Percentiles rank a stretch among this genome's conserved stretches.
These are phyloP conservation scores for Tulasnella sp. DNA, from an alignment of 768 basidiomycete species.

Conservation along the genomic window DNA sequence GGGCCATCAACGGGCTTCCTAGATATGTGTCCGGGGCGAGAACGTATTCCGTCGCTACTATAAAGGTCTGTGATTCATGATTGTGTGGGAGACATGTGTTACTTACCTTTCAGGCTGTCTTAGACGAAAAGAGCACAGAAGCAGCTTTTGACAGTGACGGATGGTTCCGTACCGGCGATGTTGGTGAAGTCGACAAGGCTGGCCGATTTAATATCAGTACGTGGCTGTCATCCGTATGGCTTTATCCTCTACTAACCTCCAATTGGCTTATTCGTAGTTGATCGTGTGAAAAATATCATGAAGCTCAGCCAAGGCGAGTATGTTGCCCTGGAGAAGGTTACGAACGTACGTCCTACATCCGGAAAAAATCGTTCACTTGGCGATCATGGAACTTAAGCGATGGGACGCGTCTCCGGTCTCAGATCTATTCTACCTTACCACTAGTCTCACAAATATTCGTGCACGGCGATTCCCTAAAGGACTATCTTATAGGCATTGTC, in stretches of 20 bases:
- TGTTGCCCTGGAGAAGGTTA: conserved; percentile 92
- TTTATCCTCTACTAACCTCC: not conserved
- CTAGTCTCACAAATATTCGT: conserved; percentile 72
- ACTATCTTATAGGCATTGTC: conserved; percentile 73
- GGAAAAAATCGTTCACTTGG: no score
- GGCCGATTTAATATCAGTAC: conserved; percentile 89
- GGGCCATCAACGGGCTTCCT: conserved; percentile 28
- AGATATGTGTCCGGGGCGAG: conserved; percentile 54
- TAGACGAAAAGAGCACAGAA: conserved; percentile 73
- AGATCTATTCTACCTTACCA: conserved; percentile 52
- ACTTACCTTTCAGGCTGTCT: not conserved
- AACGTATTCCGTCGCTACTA: conserved; percentile 59
- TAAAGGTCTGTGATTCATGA: conserved; percentile 43
- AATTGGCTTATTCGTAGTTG: conserved; percentile 32
- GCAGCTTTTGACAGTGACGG: conserved; percentile 76
- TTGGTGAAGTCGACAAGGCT: conserved; percentile 64
- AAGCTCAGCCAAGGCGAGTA: conserved; percentile 98
- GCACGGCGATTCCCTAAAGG: conserved; percentile 80
- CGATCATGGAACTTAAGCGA: not conserved
- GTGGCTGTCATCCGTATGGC: conserved; percentile 37
- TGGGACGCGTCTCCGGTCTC: not conserved
- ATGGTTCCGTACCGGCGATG: conserved; percentile 87
- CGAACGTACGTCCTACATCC: conserved; percentile 34
- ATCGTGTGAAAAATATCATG: conserved; percentile 99
- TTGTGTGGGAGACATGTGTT: not conserved